Evolutionary conservation across 345 rosid genomes (phyloP).

Genomic region (Ceriops tagal): DNA sequence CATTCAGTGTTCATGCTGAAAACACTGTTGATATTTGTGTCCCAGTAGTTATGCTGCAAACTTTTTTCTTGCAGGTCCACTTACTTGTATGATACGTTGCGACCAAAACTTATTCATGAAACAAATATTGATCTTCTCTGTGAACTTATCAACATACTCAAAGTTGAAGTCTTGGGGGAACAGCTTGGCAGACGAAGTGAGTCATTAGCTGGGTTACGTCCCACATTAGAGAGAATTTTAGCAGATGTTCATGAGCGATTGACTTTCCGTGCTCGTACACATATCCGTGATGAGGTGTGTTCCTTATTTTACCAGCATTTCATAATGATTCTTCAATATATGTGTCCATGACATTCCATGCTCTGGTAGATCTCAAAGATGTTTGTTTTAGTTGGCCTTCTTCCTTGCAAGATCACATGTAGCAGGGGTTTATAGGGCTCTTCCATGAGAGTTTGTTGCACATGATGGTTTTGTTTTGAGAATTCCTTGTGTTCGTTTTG

Average conservation of each 20-base stretch:
- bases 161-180: slow-evolving; percentile 92
- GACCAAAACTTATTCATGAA: slow-evolving; percentile 92
- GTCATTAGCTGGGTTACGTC: slow-evolving; percentile 76
- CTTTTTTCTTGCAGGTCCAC: slow-evolving; percentile 60
- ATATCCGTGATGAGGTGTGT: slow-evolving; percentile 87
- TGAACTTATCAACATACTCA: slow-evolving; percentile 90
- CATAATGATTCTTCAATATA: no score
- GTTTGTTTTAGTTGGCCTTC: background rate
- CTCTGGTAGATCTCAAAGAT: background rate
- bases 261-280: slow-evolving; percentile 95
- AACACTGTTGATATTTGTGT: background rate
- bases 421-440: background rate
- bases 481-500: slow-evolving; percentile 20
- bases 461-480: background rate
- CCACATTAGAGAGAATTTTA: slow-evolving; percentile 85
- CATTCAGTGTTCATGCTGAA: background rate
- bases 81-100: slow-evolving; percentile 81
- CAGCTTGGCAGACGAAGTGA: slow-evolving; percentile 73
- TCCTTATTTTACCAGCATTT: background rate
- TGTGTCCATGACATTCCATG: no score
- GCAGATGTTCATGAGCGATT: slow-evolving; percentile 88
- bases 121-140: slow-evolving; percentile 85
- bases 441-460: background rate
- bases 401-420: background rate
- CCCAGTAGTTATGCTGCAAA: background rate